Base-by-base conservation (phyloP, 2,329 filamentous ascomycete genomes). In the Chaetomiaceae sp. region DNA sequence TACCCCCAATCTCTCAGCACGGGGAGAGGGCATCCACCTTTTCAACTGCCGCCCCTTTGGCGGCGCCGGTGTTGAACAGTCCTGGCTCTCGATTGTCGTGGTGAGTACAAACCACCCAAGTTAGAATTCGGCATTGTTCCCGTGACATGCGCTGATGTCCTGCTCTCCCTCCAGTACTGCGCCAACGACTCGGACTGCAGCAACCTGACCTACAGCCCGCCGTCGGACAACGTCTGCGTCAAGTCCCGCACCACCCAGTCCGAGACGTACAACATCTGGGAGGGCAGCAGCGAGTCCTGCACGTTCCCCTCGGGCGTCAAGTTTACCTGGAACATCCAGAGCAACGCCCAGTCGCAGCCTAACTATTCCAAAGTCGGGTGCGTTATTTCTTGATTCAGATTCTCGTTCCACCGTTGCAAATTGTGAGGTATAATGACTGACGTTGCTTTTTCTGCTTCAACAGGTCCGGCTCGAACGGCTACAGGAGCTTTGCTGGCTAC, bases 101-200 rank as follows among this genome's bases (percentile, higher is more conserved):
- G 53, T 55, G 34, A 4, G 48, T 29, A 17, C 6, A 38, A 44
- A 19, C 27, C 6, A 11, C 22, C 17, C 6, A 31, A 6, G 9
- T 23, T 7, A 6, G 4, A 9, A n/a, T 8, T 38, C 3, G 14
- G 3, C 25, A 5, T 4, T 17, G 14, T 20, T 38, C n/a, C n/a
- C n/a, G n/a, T n/a, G n/a, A n/a, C n/a, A n/a, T n/a, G n/a, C n/a
- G n/a, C n/a, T n/a, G n/a, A 40, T 45, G 11, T n/a, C 12, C 4
- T 25, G 8, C 25, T 25, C 51, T 19, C 12, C 9, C 33, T 6
- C 4, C 37, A 61, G 59, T 61, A 60, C 54, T 61, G 59, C 56
- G 47, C 54, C 51, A 61, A 61, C 51, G 59, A 61, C 53, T 48
- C 58, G 43, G 49, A 56, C 58, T 62, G 58, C 54, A 56, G 53